These are phyloP conservation scores for Plantago rigida DNA, from an alignment of 305 asterid species.

Conservation along the genomic window DNA sequence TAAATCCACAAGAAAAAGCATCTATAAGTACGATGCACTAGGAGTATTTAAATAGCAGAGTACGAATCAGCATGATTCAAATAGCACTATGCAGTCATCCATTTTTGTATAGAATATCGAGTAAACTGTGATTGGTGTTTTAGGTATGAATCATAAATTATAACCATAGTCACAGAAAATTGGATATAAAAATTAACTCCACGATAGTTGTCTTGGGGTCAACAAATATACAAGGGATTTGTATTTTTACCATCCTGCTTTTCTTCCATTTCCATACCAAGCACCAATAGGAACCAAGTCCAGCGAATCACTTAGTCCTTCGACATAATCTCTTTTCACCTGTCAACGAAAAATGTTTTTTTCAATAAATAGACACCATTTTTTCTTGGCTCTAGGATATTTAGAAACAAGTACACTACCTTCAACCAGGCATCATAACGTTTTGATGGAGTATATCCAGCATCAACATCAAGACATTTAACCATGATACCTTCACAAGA, in stretches of 20 bases:
- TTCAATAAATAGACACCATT: conserved; percentile 15
- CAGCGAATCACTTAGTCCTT: conserved; percentile 72
- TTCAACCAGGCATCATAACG: conserved; percentile 93
- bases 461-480: conserved; percentile 68
- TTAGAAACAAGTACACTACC: conserved; percentile 34
- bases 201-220: conserved; percentile 3
- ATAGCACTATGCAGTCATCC: no score
- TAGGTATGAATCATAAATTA: no score
- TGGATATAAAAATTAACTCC: background rate
- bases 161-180: background rate
- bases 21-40: background rate
- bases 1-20: background rate
- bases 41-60: background rate
- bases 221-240: conserved; percentile 6
- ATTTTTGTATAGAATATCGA: no score
- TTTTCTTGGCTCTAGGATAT: conserved; percentile 16
- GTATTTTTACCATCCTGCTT: conserved; percentile 74
- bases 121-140: no score
- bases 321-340: conserved; percentile 85
- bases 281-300: conserved; percentile 95
- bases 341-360: conserved; percentile 28
- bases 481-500: conserved; percentile 94
- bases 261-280: conserved; percentile 93
- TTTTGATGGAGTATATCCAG: conserved; percentile 78
- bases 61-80: background rate